Conservation (phyloP, 2,329 filamentous ascomycete species). For the Trichoderma endophyticum region DNA sequence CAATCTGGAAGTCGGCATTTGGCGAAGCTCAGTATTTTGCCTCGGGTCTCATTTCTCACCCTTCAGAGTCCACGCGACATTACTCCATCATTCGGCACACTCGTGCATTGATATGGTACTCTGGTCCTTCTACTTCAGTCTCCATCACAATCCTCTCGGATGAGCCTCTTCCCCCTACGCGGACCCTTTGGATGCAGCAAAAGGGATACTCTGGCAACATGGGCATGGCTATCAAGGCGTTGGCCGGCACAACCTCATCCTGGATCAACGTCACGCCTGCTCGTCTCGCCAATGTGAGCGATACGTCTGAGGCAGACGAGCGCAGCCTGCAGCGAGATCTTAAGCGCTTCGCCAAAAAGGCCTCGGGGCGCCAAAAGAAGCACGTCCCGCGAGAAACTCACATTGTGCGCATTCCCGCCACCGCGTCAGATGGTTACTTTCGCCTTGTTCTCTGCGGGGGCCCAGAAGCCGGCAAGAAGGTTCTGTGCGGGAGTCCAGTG, state of each 20-base stretch:
- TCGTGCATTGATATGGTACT: slow-evolving; percentile 61
- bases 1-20: slow-evolving; percentile 47
- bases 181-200: slow-evolving; percentile 65
- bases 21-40: slow-evolving; percentile 63
- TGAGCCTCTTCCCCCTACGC: slow-evolving; percentile 50
- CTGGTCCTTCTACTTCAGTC: slow-evolving; percentile 61
- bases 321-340: slow-evolving; percentile 67
- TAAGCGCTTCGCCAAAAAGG: slow-evolving; percentile 58
- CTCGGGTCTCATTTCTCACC: slow-evolving; percentile 60
- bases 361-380: slow-evolving; percentile 40
- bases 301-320: slow-evolving; percentile 57
- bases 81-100: slow-evolving; percentile 66
- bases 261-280: slow-evolving; percentile 69
- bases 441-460: slow-evolving; percentile 61
- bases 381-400: slow-evolving; percentile 61
- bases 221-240: slow-evolving; percentile 63
- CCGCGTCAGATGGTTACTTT: slow-evolving; percentile 65
- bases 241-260: slow-evolving; percentile 55
- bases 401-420: slow-evolving; percentile 61
- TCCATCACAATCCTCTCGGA: slow-evolving; percentile 63
- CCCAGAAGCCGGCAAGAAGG: slow-evolving; percentile 40
- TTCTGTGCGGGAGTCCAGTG: slow-evolving; percentile 63
- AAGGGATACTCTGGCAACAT: slow-evolving; percentile 67
- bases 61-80: slow-evolving; percentile 62
- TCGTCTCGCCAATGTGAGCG: slow-evolving; percentile 41